Evolutionary conservation across 2,329 filamentous ascomycete genomes (phyloP), one percentile per base, ranked within the genome.

Genomic region (Trichoderma pleuroti): DNA sequence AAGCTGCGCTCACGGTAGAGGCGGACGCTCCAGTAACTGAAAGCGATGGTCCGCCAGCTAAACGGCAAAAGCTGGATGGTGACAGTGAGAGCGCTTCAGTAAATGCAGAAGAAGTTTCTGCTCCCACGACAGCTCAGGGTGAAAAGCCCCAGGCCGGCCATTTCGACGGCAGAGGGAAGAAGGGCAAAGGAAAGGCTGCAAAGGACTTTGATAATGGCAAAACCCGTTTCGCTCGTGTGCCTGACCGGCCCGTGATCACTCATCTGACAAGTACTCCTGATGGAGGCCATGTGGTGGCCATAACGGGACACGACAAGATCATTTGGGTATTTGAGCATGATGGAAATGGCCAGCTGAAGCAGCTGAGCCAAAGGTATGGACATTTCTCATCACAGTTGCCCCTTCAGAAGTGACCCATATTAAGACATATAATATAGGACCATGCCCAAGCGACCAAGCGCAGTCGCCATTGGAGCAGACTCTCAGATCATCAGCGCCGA

Each of bases 221-320:
- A 36, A n/a, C 76, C 66, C 72, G 76, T 74, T 72, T 79, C 73
- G 74, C 72, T 26, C 76, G 76, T 49, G 77, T 81, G n/a, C 80
- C 82, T 3, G 87, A 90, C 68, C 79, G 84, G 72, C 87, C 91
- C 6, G 89, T 91, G 76, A 87, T 98, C 68, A 91, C 90, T 71
- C 88, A 91, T 73, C 78, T 98, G 73, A 84, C 87, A 26, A 82
- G 87, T 32, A 91, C 93, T 0, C 79, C 84, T 16, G 85, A 92
- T 74, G 88, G 90, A 16, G 84, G 87, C 54, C 84, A 97, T 81
- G 79, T 97, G 24, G 83, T 97, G 54, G 92, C 90, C 26, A 88
- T 97, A 34, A 97, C 94, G 10, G 91, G 88, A n/a, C 93, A 97
- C 76, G 96, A 98, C 84, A 99, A 99, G 83, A 90, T 88, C 63